phyloP scores from a whole-genome alignment of 352 stramenopile species.

The Blastocystis sp. region DNA sequence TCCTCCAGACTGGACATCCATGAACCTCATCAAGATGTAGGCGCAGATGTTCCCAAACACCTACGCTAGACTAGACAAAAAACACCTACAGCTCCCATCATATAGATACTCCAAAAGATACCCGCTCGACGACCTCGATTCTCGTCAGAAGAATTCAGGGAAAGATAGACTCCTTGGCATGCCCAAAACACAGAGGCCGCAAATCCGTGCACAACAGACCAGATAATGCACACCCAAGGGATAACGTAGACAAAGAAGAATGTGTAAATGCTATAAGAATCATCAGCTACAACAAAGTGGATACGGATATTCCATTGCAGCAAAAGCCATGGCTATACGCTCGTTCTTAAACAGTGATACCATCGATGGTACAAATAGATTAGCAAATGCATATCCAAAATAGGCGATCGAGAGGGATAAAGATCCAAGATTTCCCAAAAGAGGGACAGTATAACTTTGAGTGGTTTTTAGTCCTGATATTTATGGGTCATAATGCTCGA shows the following conservation, averaged over 20 bases:
- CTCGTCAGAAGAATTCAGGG: conserved; percentile 33
- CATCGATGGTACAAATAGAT: conserved; percentile 59
- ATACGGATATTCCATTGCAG: conserved; percentile 59
- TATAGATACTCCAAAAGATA: conserved; percentile 62
- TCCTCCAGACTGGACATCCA: not conserved
- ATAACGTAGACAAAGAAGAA: conserved; percentile 58
- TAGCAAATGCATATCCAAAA: conserved; percentile 61
- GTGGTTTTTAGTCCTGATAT: conserved; percentile 45
- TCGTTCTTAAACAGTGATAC: conserved; percentile 56
- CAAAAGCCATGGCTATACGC: conserved; percentile 29
- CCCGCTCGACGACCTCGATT: conserved; percentile 34
- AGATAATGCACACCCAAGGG: conserved; percentile 55
- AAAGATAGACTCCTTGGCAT: conserved; percentile 56
- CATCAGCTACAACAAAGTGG: not conserved
- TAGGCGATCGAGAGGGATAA: conserved; percentile 54
- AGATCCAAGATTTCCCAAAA: conserved; percentile 37
- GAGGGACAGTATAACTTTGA: conserved; percentile 49
- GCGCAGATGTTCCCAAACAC: conserved; percentile 44
- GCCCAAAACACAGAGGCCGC: conserved; percentile 53
- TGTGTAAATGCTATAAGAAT: conserved; percentile 32
- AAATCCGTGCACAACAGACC: conserved; percentile 56
- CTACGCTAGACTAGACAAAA: not conserved
- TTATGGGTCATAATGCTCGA: not conserved
- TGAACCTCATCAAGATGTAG: conserved; percentile 1
- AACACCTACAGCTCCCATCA: conserved; percentile 18